Evolutionary conservation across 1,284 basidiomycete species (phyloP), one percentile per base, ranked within the genome.

Genomic region (Trametes polyzona): DNA sequence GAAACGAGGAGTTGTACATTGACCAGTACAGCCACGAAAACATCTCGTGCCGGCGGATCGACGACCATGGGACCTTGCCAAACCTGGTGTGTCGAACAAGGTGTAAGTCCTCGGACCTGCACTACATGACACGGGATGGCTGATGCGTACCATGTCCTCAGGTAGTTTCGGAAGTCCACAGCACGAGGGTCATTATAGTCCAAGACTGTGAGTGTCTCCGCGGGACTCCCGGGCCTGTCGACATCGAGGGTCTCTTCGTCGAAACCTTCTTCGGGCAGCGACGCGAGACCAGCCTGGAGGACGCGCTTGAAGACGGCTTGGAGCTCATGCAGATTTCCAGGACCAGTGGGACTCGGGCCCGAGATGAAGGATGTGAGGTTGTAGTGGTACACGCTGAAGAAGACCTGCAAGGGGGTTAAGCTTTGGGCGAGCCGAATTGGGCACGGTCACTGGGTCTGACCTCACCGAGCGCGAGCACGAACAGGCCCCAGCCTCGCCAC

Each of bases 1-100:
- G 83, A 40, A 91, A 77, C 21, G 83, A 76, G 2, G 81, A 75
- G 63, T 88, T 88, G 73, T 88, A 95, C 64, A 91, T 86, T 12
- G 84, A 82, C 94, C 94, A 96, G 55, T 92, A 87, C 24, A 96
- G 74, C 92, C 93, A 96, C 55, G 83, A 77, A 40, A 80, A 79
- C 55, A 94, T 77, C 67, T 94, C 85, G 37, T 84, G 77, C 17
- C 76, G 77, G 42, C 78, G 83, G 52, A 96, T 82, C 10, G 81
- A 77, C 0, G 88, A 87, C 90, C 91, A 95, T 2, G 86, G 83
- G 10, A 78, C 82, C 65, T 86, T 84, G 62, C 82, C 74, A 73
- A 95, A 93, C 93, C 92, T 78, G n/a, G n/a, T n/a, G n/a, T n/a
- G 10, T 40, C n/a, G 12, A 2, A 78, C 27, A 36, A 16, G 19